phyloP scores from a whole-genome alignment of 2,329 filamentous ascomycete species.

The Knufia petricola region DNA sequence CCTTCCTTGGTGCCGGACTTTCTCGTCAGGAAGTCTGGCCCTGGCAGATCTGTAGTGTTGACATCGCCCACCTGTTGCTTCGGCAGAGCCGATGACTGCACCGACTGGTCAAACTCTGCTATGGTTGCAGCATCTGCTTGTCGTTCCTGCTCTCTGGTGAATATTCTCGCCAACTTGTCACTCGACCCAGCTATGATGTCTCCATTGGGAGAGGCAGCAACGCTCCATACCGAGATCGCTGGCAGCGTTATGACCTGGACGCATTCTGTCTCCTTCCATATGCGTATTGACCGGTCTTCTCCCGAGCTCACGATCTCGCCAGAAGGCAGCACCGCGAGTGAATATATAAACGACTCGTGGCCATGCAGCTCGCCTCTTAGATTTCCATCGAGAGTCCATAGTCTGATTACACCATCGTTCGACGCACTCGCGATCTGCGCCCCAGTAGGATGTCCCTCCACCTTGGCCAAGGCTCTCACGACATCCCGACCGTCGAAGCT shows the following conservation, averaged over 20 bases:
- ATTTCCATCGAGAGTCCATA: constrained; percentile 75
- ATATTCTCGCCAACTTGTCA: constrained; percentile 75
- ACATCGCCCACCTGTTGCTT: constrained; percentile 73
- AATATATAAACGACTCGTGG: constrained; percentile 93
- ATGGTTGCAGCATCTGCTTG: constrained; percentile 60
- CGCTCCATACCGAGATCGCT: constrained; percentile 90
- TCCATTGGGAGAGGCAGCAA: constrained; percentile 71
- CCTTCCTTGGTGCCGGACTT: constrained; percentile 92
- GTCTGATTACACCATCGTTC: constrained; percentile 78
- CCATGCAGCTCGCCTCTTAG: constrained; percentile 70
- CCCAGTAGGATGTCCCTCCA: constrained; percentile 66
- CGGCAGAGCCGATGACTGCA: constrained; percentile 76
- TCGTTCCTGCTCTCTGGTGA: constrained; percentile 62
- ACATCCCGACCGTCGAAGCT: constrained; percentile 64
- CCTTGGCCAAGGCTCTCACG: constrained; percentile 74
- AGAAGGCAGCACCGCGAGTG: constrained; percentile 63
- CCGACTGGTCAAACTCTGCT: constrained; percentile 67
- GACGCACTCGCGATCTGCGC: constrained; percentile 92
- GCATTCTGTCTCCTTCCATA: constrained; percentile 78
- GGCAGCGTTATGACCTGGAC: constrained; percentile 95
- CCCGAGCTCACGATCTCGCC: constrained; percentile 85
- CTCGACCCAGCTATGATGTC: constrained; percentile 93
- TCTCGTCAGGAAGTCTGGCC: constrained; percentile 71
- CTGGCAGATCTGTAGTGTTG: constrained; percentile 85
- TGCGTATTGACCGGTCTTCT: constrained; percentile 83